Evolutionary conservation across 768 basidiomycete species (phyloP).

Genomic region (Tremella fuciformis): DNA sequence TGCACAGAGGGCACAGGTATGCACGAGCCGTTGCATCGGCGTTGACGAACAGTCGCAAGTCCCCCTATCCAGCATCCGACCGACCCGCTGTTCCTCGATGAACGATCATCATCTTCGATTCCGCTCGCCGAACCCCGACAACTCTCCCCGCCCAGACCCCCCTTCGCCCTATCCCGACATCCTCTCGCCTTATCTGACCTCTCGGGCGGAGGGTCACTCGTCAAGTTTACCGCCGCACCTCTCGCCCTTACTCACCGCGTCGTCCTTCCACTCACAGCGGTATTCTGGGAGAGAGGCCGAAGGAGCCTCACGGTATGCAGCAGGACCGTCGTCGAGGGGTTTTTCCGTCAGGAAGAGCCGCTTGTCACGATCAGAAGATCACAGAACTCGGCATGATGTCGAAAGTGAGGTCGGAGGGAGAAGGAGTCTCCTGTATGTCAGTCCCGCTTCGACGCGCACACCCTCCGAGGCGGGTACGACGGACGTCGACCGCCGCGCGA

Average conservation of each 20-base stretch:
- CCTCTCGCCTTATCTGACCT: constrained; percentile 8
- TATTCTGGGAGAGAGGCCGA: not conserved
- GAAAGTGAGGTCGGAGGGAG: too few relatives aligned
- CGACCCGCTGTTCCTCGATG: too few relatives aligned
- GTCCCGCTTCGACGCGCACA: too few relatives aligned
- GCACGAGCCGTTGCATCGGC: too few relatives aligned
- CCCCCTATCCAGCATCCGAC: too few relatives aligned
- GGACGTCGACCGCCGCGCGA: too few relatives aligned
- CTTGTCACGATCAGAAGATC: too few relatives aligned
- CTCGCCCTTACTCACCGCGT: not conserved
- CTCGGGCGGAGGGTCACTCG: not conserved
- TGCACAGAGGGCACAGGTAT: too few relatives aligned
- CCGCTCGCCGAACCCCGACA: constrained; percentile 36
- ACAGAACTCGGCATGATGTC: too few relatives aligned
- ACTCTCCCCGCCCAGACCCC: constrained; percentile 27
- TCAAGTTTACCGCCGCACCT: constrained; percentile 6
- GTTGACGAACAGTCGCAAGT: not conserved
- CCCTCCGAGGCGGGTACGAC: too few relatives aligned
- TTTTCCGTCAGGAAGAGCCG: too few relatives aligned
- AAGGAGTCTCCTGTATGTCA: too few relatives aligned
- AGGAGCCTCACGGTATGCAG: not conserved
- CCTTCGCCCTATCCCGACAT: constrained; percentile 26
- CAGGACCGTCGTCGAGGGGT: not conserved
- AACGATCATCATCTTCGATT: constrained; percentile 15
- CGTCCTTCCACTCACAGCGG: not conserved